phyloP scores from a whole-genome alignment of 2,329 filamentous ascomycete species.

The Elsinoe australis region DNA sequence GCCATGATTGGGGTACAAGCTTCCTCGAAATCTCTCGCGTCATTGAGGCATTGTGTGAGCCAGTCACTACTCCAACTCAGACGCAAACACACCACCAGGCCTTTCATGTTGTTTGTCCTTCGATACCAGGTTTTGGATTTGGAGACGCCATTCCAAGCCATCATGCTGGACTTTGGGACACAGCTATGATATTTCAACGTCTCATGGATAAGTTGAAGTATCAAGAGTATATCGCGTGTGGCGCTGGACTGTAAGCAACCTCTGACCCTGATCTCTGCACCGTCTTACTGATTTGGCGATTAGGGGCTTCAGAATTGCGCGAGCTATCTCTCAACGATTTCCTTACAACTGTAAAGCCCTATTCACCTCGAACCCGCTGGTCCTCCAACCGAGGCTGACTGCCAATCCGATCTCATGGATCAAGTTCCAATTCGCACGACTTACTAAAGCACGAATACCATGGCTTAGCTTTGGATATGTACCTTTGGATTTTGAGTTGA shows the following conservation, averaged over 20 bases:
- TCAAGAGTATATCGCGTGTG: constrained; percentile 50
- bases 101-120: constrained; percentile 61
- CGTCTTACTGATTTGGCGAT: neutral
- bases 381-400: constrained; percentile 42
- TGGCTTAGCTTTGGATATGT: constrained; percentile 50
- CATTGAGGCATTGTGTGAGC: constrained; percentile 48
- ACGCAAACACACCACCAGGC: constrained; percentile 36
- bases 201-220: constrained; percentile 58
- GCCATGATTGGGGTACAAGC: constrained; percentile 59
- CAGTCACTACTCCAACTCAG: constrained; percentile 36
- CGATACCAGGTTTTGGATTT: constrained; percentile 59
- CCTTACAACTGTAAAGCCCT: constrained; percentile 49
- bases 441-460: constrained; percentile 34
- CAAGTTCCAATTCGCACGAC: constrained; percentile 49
- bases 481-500: constrained; percentile 42
- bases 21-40: constrained; percentile 54
- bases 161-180: constrained; percentile 43
- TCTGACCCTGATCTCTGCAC: neutral
- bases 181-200: constrained; percentile 49
- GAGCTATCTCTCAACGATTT: constrained; percentile 43
- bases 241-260: constrained; percentile 39
- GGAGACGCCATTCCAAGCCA: constrained; percentile 53
- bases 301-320: constrained; percentile 39
- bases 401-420: constrained; percentile 44
- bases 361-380: constrained; percentile 53